Evolutionary conservation across 1,284 basidiomycete species (phyloP), one percentile per base, ranked within the genome.

Genomic region (Xanthoconium separans): DNA sequence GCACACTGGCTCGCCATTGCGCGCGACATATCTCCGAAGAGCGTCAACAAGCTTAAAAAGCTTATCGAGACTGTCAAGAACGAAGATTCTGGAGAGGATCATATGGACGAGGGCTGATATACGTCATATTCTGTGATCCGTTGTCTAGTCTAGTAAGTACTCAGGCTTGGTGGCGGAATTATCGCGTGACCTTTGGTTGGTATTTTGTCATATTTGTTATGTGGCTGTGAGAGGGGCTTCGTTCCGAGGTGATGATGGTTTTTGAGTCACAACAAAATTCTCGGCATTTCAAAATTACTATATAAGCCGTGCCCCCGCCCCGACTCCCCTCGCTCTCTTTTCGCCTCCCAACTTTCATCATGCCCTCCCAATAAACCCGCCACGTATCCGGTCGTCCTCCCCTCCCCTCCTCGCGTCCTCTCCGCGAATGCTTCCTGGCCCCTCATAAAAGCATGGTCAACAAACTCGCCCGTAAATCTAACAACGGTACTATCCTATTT

Each of bases 1-100:
- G 88, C 91, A 52, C 84, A 89, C 57, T 81, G 88, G 72, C 85
- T 98, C 57, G 91, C 93, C 29, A 80, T 87, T 44, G 95, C 93
- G 62, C 85, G 93, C 58, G 95, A 98, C 70, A 83, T 89, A 55
- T 84, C 87, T 37, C 88, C 88, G 48, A 90, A 89, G 73, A 89
- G 84, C 67, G 69, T 83, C 55, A 82, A 80, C 60, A 91, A 91
- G 77, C 83, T 91, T 57, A 84, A 86, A 72, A 87, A 85, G 69
- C 75, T 91, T 57, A 74, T 91, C 58, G 87, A 87, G 54, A 87
- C 83, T 27, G 77, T 79, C 58, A 81, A 79, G 69, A 87, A 87
- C 59, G 85, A 85, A 51, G 78, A 73, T 18, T 72, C 65, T 18
- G 80, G 73, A 45, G 84, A 83, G 50, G 84, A 87, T 55, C 75